These are phyloP conservation scores for Verticillium longisporum DNA, from an alignment of 2,329 filamentous ascomycete species.

Conservation along the genomic window DNA sequence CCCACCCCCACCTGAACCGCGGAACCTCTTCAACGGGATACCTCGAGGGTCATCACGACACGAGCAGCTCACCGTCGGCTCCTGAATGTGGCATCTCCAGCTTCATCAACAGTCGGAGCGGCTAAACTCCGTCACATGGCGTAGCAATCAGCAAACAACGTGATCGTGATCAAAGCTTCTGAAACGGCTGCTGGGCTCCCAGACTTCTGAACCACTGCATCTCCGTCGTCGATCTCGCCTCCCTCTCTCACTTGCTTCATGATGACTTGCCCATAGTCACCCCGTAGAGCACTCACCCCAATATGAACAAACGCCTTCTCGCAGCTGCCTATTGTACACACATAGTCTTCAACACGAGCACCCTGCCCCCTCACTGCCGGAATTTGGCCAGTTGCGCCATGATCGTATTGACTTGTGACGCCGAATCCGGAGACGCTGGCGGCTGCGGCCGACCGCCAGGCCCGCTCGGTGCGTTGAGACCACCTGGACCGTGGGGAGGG, in stretches of 20 bases:
- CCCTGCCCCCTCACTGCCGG: conserved; percentile 36
- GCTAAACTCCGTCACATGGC: no score
- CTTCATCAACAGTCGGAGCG: no score
- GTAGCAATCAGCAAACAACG: not conserved
- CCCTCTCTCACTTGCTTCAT: no score
- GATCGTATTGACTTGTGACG: conserved; percentile 61
- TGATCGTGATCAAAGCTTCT: not conserved
- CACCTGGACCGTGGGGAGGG: conserved; percentile 9
- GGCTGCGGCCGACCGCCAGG: conserved; percentile 18
- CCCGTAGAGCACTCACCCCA: no score
- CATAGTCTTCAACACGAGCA: not conserved
- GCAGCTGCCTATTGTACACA: not conserved
- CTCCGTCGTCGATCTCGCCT: not conserved
- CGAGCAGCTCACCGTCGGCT: no score
- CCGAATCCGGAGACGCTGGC: conserved; percentile 22
- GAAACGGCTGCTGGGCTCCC: not conserved
- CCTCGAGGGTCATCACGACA: no score
- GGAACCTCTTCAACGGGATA: no score
- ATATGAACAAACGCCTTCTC: not conserved
- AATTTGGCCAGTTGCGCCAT: conserved; percentile 66
- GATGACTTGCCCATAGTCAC: no score
- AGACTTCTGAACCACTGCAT: conserved; percentile 2
- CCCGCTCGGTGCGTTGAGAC: conserved; percentile 11
- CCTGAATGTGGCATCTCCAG: no score
- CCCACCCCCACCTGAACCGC: not conserved